A percentile compares a stretch with the other conserved stretches of the same genome.
Evolutionary conservation across 2,329 filamentous ascomycete species (phyloP).

Genomic region (Dactylonectria estremocensis): DNA sequence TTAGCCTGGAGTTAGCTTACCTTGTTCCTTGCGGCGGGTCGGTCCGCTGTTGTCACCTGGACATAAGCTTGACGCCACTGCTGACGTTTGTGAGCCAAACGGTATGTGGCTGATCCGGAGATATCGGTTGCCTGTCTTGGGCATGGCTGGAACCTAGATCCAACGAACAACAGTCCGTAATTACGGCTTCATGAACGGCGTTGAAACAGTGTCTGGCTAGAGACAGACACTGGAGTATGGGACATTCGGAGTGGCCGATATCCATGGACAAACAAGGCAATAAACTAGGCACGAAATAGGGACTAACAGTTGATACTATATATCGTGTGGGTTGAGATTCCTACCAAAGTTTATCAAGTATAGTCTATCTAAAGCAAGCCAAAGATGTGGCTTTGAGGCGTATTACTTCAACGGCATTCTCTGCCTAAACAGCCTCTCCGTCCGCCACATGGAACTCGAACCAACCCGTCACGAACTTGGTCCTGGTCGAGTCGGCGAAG

Average conservation of each 20-base stretch:
- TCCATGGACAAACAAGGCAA: no score
- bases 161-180: background rate
- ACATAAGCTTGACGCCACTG: background rate
- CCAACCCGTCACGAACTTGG: constrained; percentile 43
- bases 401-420: background rate
- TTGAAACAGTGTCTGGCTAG: no score
- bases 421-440: constrained; percentile 30
- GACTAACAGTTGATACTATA: no score
- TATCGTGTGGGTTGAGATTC: no score
- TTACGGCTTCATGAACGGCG: no score
- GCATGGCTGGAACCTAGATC: background rate
- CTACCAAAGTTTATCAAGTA: background rate
- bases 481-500: constrained; percentile 33
- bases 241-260: no score
- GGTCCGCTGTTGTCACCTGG: constrained; percentile 20
- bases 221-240: no score
- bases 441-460: constrained; percentile 41
- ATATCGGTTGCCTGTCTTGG: constrained; percentile 13
- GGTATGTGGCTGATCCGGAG: constrained; percentile 1
- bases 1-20: background rate
- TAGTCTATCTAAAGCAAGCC: background rate
- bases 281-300: no score
- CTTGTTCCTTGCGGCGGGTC: constrained; percentile 10
- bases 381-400: no score
- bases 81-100: background rate